These are phyloP conservation scores for Clonostachys byssicola DNA, from an alignment of 2,329 filamentous ascomycete species.

Conservation along the genomic window DNA sequence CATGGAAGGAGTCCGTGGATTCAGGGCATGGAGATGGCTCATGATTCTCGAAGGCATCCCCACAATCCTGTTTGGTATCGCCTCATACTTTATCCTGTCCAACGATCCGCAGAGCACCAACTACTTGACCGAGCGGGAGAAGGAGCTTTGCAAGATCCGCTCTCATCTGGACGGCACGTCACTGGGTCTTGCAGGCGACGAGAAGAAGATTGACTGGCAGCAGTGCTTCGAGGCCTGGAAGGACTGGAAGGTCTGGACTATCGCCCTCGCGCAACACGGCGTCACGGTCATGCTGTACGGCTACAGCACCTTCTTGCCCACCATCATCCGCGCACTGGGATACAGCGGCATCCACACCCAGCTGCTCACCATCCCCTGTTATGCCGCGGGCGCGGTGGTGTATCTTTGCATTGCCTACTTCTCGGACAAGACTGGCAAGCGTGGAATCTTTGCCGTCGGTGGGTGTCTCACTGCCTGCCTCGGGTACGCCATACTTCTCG, in stretches of 20 bases:
- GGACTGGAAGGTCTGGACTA: conserved; percentile 64
- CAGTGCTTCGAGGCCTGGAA: conserved; percentile 48
- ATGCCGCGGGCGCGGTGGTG: conserved; percentile 51
- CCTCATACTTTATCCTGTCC: conserved; percentile 1
- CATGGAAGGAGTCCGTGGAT: conserved; percentile 41
- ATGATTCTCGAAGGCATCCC: conserved; percentile 39
- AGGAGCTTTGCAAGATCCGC: conserved; percentile 27
- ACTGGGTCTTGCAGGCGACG: conserved; percentile 17
- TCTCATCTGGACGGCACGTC: conserved; percentile 15
- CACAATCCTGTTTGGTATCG: conserved; percentile 20
- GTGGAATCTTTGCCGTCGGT: conserved; percentile 3
- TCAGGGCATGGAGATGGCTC: conserved; percentile 66
- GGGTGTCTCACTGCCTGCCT: conserved; percentile 1
- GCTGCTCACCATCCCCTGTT: conserved; percentile 54
- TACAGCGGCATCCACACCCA: conserved; percentile 11
- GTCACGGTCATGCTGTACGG: conserved; percentile 18
- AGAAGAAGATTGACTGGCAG: conserved; percentile 20
- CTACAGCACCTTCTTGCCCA: conserved; percentile 55
- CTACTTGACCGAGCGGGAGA: conserved; percentile 15
- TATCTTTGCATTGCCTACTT: conserved; percentile 52
- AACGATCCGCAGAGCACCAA: conserved; percentile 4
- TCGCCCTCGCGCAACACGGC: conserved; percentile 9
- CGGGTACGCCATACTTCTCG: conserved; percentile 3
- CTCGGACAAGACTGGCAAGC: conserved; percentile 38
- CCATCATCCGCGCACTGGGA: conserved; percentile 45